Evolutionary conservation across 164 flowering plant genomes (phyloP).

Genomic region (Saururus chinensis): DNA sequence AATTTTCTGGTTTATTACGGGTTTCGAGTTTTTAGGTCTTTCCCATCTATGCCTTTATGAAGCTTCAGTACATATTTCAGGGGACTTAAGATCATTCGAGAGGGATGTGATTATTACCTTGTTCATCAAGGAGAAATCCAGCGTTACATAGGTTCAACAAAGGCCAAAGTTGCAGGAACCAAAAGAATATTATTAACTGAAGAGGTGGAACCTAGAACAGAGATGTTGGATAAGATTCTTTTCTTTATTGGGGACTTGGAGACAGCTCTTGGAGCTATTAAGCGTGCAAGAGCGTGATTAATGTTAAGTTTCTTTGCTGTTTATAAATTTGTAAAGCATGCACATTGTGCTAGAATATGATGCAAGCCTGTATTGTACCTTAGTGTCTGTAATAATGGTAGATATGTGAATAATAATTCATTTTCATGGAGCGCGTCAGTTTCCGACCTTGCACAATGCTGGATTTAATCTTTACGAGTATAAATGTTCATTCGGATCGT

Average conservation of each 20-base stretch:
- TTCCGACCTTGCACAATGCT: no score
- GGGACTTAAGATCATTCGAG: conserved; percentile 63
- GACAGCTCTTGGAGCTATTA: conserved; percentile 44
- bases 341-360: no score
- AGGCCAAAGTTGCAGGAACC: conserved; percentile 11
- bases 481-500: no score
- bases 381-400: background rate
- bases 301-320: background rate
- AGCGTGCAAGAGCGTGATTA: conserved; percentile 20
- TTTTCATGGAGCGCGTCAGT: no score
- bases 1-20: background rate
- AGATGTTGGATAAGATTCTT: conserved; percentile 49
- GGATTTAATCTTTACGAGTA: no score
- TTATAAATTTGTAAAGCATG: no score
- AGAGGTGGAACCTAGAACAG: conserved; percentile 21
- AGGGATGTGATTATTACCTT: conserved; percentile 56
- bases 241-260: conserved; percentile 76
- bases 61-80: conserved; percentile 20
- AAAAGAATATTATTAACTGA: conserved; percentile 8
- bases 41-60: background rate
- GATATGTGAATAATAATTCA: no score
- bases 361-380: background rate
- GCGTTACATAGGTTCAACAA: conserved; percentile 46
- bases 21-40: background rate
- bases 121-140: conserved; percentile 65